Conservation (phyloP, 1,284 basidiomycete species). For the Sphaerobolus stellatus region DNA sequence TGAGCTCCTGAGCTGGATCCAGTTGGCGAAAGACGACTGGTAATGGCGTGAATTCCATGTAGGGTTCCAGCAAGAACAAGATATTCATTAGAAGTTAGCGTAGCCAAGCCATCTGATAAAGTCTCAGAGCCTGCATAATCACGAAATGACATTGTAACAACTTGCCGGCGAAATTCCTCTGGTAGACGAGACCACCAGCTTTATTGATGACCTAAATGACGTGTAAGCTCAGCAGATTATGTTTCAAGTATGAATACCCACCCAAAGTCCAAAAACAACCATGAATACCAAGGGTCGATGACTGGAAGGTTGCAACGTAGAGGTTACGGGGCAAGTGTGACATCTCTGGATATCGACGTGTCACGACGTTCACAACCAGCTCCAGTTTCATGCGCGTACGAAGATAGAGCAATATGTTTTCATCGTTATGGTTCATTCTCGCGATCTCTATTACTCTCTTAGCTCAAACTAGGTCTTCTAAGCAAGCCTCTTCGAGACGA, state of each 20-base stretch:
- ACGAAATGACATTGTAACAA: conserved; percentile 11
- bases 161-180: conserved; percentile 84
- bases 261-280: conserved; percentile 83
- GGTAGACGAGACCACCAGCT: conserved; percentile 95
- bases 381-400: no score
- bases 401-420: no score
- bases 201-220: conserved; percentile 90
- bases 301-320: no score
- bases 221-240: neutral
- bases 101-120: conserved; percentile 76
- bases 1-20: conserved; percentile 85
- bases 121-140: conserved; percentile 2
- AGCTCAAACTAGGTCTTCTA: neutral
- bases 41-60: conserved; percentile 98
- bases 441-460: neutral
- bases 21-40: conserved; percentile 84
- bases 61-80: conserved; percentile 96
- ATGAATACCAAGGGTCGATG: conserved; percentile 35
- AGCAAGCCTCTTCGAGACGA: conserved; percentile 36
- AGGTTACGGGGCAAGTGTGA: no score
- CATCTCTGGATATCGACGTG: no score
- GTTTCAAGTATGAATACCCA: conserved; percentile 29
- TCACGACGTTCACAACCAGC: no score
- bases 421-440: no score
- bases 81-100: conserved; percentile 93